Conservation (phyloP, 2,329 filamentous ascomycete species). For the Venturia asperata region DNA sequence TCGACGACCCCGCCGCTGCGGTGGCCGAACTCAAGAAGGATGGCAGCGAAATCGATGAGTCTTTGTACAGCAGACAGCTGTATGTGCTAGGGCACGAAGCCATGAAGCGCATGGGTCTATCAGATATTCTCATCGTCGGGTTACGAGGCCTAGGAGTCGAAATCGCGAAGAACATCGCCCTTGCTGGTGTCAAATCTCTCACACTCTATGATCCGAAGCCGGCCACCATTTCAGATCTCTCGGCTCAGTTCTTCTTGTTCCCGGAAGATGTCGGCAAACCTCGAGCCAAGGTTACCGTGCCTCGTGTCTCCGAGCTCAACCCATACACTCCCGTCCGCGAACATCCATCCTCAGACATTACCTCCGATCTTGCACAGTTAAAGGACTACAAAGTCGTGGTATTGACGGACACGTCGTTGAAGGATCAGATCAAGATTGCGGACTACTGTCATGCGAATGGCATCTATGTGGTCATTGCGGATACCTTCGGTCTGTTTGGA, state of each 20-base stretch:
- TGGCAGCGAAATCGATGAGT: conserved; percentile 61
- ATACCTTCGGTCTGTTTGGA: conserved; percentile 91
- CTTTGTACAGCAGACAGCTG: conserved; percentile 60
- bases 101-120: conserved; percentile 98
- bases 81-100: conserved; percentile 70
- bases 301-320: conserved; percentile 88
- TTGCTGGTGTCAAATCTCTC: conserved; percentile 95
- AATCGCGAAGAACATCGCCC: conserved; percentile 96
- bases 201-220: conserved; percentile 86
- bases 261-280: conserved; percentile 85
- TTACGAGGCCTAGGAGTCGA: conserved; percentile 93
- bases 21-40: conserved; percentile 53
- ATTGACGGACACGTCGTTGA: conserved; percentile 73
- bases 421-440: conserved; percentile 73
- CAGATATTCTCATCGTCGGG: conserved; percentile 86
- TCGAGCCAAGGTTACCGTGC: conserved; percentile 76
- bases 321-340: conserved; percentile 88
- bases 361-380: conserved; percentile 68
- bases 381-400: conserved; percentile 91
- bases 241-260: conserved; percentile 93
- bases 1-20: conserved; percentile 51
- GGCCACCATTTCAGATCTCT: conserved; percentile 78
- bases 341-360: conserved; percentile 58
- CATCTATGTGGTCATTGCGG: conserved; percentile 80
- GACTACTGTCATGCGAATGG: conserved; percentile 93